These are phyloP conservation scores for Camillea tinctor DNA, from an alignment of 2,329 filamentous ascomycete genomes.

Conservation along the genomic window DNA sequence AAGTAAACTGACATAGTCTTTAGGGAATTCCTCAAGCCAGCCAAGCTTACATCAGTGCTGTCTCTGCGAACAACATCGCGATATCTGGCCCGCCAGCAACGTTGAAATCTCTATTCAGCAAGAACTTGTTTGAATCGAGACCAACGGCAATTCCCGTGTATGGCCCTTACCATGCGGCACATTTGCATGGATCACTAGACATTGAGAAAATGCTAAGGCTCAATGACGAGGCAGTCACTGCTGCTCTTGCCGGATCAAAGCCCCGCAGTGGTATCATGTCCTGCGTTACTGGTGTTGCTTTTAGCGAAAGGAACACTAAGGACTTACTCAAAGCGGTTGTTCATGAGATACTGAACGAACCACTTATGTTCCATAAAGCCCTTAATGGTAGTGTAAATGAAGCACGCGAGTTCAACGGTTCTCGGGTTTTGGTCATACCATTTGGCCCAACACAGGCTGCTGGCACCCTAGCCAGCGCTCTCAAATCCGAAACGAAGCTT, in stretches of 20 bases:
- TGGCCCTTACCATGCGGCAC: conserved; percentile 56
- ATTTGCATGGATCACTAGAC: conserved; percentile 47
- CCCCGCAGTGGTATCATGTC: conserved; percentile 52
- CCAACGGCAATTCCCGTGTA: conserved; percentile 52
- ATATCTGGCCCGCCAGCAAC: conserved; percentile 55
- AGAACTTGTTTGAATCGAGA: conserved; percentile 40
- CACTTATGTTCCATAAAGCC: conserved; percentile 47
- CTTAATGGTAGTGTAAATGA: conserved; percentile 47
- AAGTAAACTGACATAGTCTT: conserved; percentile 8
- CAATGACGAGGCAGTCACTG: conserved; percentile 37
- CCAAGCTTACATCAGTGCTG: conserved; percentile 54
- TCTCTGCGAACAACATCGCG: conserved; percentile 47
- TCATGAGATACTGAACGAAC: conserved; percentile 50
- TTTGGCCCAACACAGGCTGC: conserved; percentile 51
- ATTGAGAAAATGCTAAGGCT: conserved; percentile 46
- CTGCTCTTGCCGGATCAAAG: conserved; percentile 41
- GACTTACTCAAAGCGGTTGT: conserved; percentile 44
- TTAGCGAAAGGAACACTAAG: conserved; percentile 40
- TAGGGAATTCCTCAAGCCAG: conserved; percentile 44
- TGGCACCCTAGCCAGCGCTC: conserved; percentile 42
- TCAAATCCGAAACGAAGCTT: conserved; percentile 42
- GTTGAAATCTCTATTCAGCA: conserved; percentile 43
- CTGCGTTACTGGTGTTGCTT: conserved; percentile 45
- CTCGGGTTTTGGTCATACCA: conserved; percentile 46
- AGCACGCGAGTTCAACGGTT: conserved; percentile 39